Evolutionary conservation across 345 rosid genomes (phyloP).

Genomic region (Salix arbutifolia): DNA sequence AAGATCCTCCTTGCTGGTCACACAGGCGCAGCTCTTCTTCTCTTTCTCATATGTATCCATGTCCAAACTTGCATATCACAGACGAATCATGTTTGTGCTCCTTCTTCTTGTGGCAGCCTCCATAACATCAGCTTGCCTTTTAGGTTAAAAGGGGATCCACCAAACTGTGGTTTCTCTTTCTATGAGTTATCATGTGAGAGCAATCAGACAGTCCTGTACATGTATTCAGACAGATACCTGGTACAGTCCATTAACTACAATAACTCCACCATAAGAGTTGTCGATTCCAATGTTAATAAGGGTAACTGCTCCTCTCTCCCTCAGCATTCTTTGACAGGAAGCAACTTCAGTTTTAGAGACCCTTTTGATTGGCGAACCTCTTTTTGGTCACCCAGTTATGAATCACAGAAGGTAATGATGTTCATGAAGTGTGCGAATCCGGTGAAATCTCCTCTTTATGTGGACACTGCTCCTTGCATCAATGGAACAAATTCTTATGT

Average conservation of each 20-base stretch:
- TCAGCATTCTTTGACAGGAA: background rate
- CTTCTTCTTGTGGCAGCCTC: constrained; percentile 4
- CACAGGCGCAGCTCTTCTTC: background rate
- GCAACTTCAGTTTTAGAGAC: background rate
- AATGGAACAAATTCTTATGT: no score
- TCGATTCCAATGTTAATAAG: constrained; percentile 3
- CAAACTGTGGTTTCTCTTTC: background rate
- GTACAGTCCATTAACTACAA: constrained; percentile 8
- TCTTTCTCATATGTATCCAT: background rate
- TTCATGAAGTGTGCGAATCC: background rate
- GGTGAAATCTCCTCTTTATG: background rate
- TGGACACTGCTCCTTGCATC: background rate
- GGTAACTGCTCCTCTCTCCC: constrained; percentile 13
- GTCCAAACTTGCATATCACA: background rate
- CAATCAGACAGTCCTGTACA: background rate
- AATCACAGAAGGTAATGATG: background rate
- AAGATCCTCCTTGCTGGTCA: no score
- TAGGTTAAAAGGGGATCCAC: constrained; percentile 5
- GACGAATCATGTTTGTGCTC: background rate
- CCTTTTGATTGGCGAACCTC: background rate
- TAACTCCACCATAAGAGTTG: constrained; percentile 1
- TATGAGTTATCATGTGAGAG: constrained; percentile 1
- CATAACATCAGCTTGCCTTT: constrained; percentile 2
- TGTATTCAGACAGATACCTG: constrained; percentile 8
- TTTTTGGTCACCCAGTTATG: no score